Conservation (phyloP, 257 asterid species). For the Solanum tarijense region DNA sequence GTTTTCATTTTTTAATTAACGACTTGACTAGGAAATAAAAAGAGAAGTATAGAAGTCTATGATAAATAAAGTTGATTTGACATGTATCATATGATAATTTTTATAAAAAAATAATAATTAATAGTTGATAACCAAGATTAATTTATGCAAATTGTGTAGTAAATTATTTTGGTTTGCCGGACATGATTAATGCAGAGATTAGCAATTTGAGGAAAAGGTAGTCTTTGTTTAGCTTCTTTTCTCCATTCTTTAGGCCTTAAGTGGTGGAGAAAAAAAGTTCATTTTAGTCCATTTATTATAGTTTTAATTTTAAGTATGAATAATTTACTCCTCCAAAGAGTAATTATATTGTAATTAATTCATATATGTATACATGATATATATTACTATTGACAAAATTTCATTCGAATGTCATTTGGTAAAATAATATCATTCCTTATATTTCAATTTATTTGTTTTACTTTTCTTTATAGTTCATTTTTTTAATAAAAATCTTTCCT, state of each 20-base stretch:
- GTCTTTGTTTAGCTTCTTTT: neutral
- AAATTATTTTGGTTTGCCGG: neutral
- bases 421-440: neutral
- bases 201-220: neutral
- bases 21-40: neutral
- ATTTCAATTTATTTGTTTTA: no score
- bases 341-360: neutral
- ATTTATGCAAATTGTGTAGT: neutral
- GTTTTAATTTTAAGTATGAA: neutral
- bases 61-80: neutral
- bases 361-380: neutral
- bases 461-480: no score
- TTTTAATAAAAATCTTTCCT: accelerated
- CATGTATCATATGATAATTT: neutral
- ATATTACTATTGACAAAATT: neutral
- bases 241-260: neutral
- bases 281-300: neutral
- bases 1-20: neutral
- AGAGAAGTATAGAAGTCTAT: neutral
- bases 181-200: neutral
- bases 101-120: neutral
- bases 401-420: neutral
- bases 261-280: neutral
- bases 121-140: neutral
- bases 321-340: neutral